A percentile compares a stretch with the other conserved stretches of the same genome.
These are phyloP conservation scores for Gynostemma pentaphyllum DNA, from an alignment of 306 rosid genomes.

Conservation along the genomic window DNA sequence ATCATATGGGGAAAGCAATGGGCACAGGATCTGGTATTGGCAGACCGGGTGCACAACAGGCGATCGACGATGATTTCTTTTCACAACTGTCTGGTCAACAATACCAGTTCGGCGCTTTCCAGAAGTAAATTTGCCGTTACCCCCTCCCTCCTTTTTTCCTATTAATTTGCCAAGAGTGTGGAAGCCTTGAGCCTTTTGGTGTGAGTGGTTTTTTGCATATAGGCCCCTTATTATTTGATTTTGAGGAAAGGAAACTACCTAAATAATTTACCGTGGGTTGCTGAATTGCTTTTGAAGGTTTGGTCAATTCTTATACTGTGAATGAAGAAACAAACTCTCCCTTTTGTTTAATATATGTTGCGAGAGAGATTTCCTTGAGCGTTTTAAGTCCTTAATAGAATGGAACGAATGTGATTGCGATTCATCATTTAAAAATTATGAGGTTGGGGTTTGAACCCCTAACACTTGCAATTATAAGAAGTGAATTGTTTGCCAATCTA, in stretches of 20 bases:
- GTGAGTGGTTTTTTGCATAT: neutral
- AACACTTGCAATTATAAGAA: too few relatives aligned
- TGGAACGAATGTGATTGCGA: neutral
- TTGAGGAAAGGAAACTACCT: neutral
- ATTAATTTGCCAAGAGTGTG: neutral
- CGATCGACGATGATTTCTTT: slow-evolving; percentile 46
- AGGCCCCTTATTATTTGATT: neutral
- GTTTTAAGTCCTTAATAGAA: neutral
- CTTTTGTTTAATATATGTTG: neutral
- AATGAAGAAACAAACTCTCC: neutral
- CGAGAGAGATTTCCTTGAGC: neutral
- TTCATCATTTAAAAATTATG: neutral
- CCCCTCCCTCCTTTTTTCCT: neutral
- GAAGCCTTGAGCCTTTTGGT: neutral
- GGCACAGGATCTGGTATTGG: slow-evolving; percentile 89
- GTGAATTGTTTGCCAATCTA: too few relatives aligned
- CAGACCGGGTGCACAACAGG: slow-evolving; percentile 50
- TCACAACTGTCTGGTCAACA: slow-evolving; percentile 49
- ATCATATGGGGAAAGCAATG: slow-evolving; percentile 92
- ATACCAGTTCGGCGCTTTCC: slow-evolving; percentile 69
- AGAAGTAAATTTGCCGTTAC: slow-evolving; percentile 36
- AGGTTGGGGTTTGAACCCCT: too few relatives aligned
- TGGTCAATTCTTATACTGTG: neutral
- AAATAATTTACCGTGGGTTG: neutral
- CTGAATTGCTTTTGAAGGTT: neutral